Percentiles rank a stretch among this genome's conserved stretches.
These are phyloP conservation scores for Blastomyces silverae DNA, from an alignment of 2,329 filamentous ascomycete genomes.

Conservation along the genomic window DNA sequence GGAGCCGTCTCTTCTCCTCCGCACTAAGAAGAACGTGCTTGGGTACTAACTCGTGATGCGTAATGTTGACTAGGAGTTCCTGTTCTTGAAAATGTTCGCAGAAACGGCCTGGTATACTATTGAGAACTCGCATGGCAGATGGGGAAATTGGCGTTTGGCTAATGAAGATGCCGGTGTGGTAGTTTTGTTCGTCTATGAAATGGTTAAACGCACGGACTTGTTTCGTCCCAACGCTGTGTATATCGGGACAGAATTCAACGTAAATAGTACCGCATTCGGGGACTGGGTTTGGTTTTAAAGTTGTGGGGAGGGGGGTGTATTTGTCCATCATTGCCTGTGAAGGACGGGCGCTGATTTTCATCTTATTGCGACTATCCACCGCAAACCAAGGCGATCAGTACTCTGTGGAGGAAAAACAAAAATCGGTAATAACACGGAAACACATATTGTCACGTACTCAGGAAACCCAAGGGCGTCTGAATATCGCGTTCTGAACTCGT, in stretches of 20 bases:
- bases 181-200: slow-evolving; percentile 69
- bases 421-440: background rate
- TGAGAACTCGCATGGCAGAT: slow-evolving; percentile 79
- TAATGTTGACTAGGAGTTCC: slow-evolving; percentile 96
- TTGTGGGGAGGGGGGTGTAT: slow-evolving; percentile 66
- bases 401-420: background rate
- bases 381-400: background rate
- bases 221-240: slow-evolving; percentile 71
- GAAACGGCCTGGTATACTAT: slow-evolving; percentile 66
- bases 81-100: slow-evolving; percentile 96
- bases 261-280: slow-evolving; percentile 81
- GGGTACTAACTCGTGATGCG: slow-evolving; percentile 91
- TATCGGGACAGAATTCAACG: slow-evolving; percentile 81
- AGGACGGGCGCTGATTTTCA: slow-evolving; percentile 83
- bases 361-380: slow-evolving; percentile 61
- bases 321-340: slow-evolving; percentile 77
- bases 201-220: slow-evolving; percentile 87
- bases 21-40: slow-evolving; percentile 84
- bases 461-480: slow-evolving; percentile 64
- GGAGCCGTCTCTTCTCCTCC: slow-evolving; percentile 78
- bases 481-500: slow-evolving; percentile 70
- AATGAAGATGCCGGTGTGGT: slow-evolving; percentile 85
- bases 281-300: slow-evolving; percentile 59
- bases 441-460: slow-evolving; percentile 53
- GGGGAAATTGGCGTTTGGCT: slow-evolving; percentile 75